Conservation (phyloP, 306 rosid species). For the Begonia masoniana region DNA sequence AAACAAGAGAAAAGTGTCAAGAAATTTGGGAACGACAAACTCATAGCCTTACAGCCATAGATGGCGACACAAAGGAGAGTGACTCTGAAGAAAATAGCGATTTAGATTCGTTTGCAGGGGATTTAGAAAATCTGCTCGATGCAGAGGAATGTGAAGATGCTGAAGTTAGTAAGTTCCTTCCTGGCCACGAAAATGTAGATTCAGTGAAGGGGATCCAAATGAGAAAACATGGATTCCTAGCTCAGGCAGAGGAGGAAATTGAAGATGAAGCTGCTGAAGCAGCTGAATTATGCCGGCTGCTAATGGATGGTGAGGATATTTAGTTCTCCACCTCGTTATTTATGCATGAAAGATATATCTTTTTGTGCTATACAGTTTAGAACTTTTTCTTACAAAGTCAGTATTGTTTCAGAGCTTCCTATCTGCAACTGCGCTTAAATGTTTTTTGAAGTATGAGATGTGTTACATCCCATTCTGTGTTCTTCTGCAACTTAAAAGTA, state of each 20-base stretch:
- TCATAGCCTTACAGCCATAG: conserved; percentile 67
- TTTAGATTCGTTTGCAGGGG: conserved; percentile 97
- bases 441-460: too few relatives aligned
- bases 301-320: conserved; percentile 69
- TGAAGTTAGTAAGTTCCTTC: conserved; percentile 47
- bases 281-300: conserved; percentile 72
- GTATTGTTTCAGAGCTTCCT: too few relatives aligned
- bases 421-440: too few relatives aligned
- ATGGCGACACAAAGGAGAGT: conserved; percentile 77
- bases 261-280: conserved; percentile 97
- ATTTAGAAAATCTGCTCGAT: conserved; percentile 92
- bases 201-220: conserved; percentile 84
- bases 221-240: conserved; percentile 71
- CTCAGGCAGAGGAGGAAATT: conserved; percentile 85
- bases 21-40: conserved; percentile 94
- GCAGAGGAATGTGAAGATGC: conserved; percentile 93
- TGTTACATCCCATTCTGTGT: too few relatives aligned
- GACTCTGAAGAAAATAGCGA: conserved; percentile 95
- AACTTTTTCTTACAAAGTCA: too few relatives aligned
- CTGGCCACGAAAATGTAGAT: conserved; percentile 68
- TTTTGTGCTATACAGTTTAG: too few relatives aligned
- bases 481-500: too few relatives aligned
- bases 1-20: conserved; percentile 95
- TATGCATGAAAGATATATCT: neutral
- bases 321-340: neutral